Evolutionary conservation across 495 filamentous ascomycete genomes (phyloP).

Genomic region (Talaromyces stipitatus): DNA sequence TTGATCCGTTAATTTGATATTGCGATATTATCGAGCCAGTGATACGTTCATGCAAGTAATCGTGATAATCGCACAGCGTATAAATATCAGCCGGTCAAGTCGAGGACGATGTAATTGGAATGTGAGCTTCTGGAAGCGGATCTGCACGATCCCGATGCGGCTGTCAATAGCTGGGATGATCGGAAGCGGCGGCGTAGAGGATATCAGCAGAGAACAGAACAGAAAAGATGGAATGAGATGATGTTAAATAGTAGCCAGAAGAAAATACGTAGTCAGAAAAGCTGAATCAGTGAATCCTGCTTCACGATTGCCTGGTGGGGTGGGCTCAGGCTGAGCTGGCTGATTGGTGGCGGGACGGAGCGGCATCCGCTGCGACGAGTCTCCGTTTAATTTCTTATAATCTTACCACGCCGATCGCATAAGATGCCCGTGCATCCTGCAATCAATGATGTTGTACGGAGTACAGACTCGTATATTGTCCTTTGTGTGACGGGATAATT

Average conservation of each 20-base stretch:
- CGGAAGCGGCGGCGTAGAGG: not conserved
- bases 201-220: not conserved
- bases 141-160: constrained; percentile 7
- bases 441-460: not conserved
- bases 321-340: not conserved
- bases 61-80: not conserved
- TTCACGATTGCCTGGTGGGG: not conserved
- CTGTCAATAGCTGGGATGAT: not conserved
- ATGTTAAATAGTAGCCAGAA: constrained; percentile 6
- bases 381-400: not conserved
- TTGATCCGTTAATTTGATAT: not conserved
- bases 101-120: constrained; percentile 27
- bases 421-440: not conserved
- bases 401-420: not conserved
- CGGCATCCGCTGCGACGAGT: not conserved
- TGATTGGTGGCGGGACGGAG: not conserved
- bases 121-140: constrained; percentile 2
- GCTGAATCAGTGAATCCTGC: not conserved
- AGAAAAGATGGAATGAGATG: constrained; percentile 6
- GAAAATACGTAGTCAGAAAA: not conserved
- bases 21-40: not conserved
- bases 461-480: not conserved
- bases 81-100: constrained; percentile 17
- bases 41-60: not conserved
- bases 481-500: not conserved